phyloP scores from a whole-genome alignment of 495 filamentous ascomycete genomes.

The Cudoniella acicularis region DNA sequence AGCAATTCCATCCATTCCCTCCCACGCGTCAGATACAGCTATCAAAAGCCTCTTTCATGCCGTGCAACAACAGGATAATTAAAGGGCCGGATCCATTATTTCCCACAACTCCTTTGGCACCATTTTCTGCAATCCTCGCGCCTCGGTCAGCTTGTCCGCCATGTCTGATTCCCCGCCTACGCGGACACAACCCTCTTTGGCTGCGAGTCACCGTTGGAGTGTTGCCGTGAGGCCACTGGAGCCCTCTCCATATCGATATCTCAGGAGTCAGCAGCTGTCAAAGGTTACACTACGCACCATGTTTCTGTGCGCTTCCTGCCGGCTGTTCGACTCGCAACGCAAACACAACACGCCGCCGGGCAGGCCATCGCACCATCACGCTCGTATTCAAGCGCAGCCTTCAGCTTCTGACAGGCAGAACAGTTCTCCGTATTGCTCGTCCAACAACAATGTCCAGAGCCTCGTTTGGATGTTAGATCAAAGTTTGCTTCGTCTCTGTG shows the following conservation, averaged over 20 bases:
- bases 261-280: neutral
- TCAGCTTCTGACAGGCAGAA: neutral
- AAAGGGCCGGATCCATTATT: neutral
- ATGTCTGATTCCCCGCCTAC: neutral
- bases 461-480: neutral
- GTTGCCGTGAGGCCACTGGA: neutral
- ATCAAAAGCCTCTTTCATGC: neutral
- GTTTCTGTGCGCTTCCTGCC: neutral
- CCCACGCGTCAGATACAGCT: neutral
- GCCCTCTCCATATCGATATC: too few relatives aligned
- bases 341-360: too few relatives aligned
- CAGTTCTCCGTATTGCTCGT: neutral
- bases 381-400: neutral
- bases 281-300: neutral
- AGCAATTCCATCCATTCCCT: conserved; percentile 50
- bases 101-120: neutral
- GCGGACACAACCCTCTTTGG: neutral
- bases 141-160: neutral
- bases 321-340: neutral
- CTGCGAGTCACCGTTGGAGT: neutral
- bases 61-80: neutral
- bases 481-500: too few relatives aligned
- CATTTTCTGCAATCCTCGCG: neutral
- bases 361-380: neutral
- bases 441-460: neutral